Evolutionary conservation across 768 basidiomycete genomes (phyloP).

Genomic region (Rhodotorula kratochvilovae): DNA sequence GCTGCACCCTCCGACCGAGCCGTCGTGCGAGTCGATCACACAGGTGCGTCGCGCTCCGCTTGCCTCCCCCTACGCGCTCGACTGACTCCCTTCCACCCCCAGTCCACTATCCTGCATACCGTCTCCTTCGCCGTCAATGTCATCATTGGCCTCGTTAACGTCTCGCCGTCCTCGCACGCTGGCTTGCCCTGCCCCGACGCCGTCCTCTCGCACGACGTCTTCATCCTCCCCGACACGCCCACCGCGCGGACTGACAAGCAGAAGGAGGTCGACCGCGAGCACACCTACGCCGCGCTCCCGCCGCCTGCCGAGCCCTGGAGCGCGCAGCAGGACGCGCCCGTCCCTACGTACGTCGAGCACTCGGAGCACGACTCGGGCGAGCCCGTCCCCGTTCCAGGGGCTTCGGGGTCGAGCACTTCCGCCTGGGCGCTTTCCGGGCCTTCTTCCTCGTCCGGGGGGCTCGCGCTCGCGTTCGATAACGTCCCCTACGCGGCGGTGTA

Average conservation of each 20-base stretch:
- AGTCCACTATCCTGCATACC: constrained; percentile 74
- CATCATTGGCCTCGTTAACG: constrained; percentile 25
- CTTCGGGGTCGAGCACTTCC: not conserved
- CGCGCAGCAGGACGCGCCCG: constrained; percentile 25
- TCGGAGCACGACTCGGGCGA: constrained; percentile 13
- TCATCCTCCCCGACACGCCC: constrained; percentile 17
- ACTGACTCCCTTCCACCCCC: constrained; percentile 67
- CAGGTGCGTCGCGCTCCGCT: constrained; percentile 5
- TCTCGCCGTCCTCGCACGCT: constrained; percentile 1
- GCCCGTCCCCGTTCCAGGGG: not conserved
- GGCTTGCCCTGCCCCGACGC: not conserved
- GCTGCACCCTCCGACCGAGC: constrained; percentile 54
- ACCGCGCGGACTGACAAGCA: constrained; percentile 24
- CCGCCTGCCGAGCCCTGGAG: not conserved
- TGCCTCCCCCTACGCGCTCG: constrained; percentile 30
- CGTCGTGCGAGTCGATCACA: constrained; percentile 51
- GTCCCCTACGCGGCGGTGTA: not conserved
- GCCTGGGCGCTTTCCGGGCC: no score
- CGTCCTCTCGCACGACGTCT: constrained; percentile 7
- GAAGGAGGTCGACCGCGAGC: constrained; percentile 20
- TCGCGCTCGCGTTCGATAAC: not conserved
- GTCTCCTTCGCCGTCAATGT: constrained; percentile 72
- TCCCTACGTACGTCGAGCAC: constrained; percentile 34
- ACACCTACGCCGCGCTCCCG: not conserved
- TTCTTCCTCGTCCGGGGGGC: not conserved